Evolutionary conservation across 164 flowering plant genomes (phyloP).

Genomic region (Cinnamomum chago): DNA sequence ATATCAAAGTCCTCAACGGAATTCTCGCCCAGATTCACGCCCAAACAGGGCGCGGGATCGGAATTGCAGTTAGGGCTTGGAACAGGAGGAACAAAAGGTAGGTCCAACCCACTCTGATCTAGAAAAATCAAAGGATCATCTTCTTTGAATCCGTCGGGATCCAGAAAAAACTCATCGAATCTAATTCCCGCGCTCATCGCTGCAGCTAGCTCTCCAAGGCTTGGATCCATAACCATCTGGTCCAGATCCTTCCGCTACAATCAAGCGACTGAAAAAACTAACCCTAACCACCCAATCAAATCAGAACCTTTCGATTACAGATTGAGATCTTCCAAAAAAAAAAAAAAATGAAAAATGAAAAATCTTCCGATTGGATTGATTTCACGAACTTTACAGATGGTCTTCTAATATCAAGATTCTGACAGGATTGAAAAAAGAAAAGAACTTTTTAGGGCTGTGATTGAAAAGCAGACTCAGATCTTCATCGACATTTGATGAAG

Average conservation of each 20-base stretch:
- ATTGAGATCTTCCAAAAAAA: background rate
- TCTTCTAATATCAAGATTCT: too few relatives aligned
- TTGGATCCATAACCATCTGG: slow-evolving; percentile 45
- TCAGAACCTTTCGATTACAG: background rate
- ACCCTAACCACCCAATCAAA: background rate
- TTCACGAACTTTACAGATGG: too few relatives aligned
- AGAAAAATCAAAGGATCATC: slow-evolving; percentile 7
- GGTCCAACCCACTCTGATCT: slow-evolving; percentile 23
- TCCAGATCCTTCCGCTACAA: background rate
- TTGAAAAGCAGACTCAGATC: background rate
- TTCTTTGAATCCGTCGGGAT: slow-evolving; percentile 7
- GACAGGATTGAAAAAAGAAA: too few relatives aligned
- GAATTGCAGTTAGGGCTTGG: slow-evolving; percentile 5
- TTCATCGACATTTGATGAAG: background rate
- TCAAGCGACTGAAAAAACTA: background rate
- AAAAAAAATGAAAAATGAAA: background rate
- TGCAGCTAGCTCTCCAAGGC: slow-evolving; percentile 17
- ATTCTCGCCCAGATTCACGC: slow-evolving; percentile 35
- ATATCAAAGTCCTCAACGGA: slow-evolving; percentile 24
- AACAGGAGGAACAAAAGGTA: slow-evolving; percentile 11
- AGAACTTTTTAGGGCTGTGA: too few relatives aligned
- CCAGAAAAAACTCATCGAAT: slow-evolving; percentile 16
- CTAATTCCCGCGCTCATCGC: slow-evolving; percentile 13
- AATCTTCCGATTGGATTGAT: background rate
- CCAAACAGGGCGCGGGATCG: slow-evolving; percentile 8